Base-by-base conservation (phyloP, 2,329 filamentous ascomycete genomes). In the Microcera coccophila region DNA sequence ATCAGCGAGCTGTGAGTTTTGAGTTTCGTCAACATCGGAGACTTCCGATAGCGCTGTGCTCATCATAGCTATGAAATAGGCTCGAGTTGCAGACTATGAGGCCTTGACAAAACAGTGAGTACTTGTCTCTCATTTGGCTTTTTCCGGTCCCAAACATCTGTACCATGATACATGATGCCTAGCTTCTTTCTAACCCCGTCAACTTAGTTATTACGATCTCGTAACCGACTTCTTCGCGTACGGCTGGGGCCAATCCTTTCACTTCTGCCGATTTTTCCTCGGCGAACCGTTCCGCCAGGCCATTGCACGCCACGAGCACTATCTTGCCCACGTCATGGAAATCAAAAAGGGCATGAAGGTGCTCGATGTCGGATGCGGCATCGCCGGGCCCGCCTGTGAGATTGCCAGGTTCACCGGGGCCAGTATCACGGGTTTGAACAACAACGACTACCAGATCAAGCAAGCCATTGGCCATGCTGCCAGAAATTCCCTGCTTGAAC, bases 361-460 rank as follows among this genome's bases (percentile, higher is more conserved):
- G 15, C 76, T 98, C 21, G 93, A 98, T 62, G 93, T 98, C 46
- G 93, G 93, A 48, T 98, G 93, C 61, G 93, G 93, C 78, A 90
- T 97, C 42, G 93, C 93, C 60, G 93, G 93, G 36, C 93, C 93
- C 16, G 93, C 91, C 7, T 82, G 90, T 49, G 90, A 97, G 74
- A 97, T 98, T 60, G 88, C 87, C 71, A 94, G 94, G 72, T 98
- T 98, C 72, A 85, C 88, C 10, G 91, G 87, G 48, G 85, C 81
- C 58, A 89, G 96, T 59, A 79, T 97, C 50, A 85, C 89, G 18
- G 93, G 93, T 33, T 72, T 97, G 65, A 98, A 97, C 82, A 97
- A 96, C 82, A 97, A 97, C 70, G 89, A 96, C 72, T 98, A 98
- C 75, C 93, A 97, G 73, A 95, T 97, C 54, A 81, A 96, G 65